Percentiles rank a stretch among this genome's conserved stretches.
These are phyloP conservation scores for Metahyphopichia silvanorum DNA, from an alignment of 805 yeast genomes.

Conservation along the genomic window DNA sequence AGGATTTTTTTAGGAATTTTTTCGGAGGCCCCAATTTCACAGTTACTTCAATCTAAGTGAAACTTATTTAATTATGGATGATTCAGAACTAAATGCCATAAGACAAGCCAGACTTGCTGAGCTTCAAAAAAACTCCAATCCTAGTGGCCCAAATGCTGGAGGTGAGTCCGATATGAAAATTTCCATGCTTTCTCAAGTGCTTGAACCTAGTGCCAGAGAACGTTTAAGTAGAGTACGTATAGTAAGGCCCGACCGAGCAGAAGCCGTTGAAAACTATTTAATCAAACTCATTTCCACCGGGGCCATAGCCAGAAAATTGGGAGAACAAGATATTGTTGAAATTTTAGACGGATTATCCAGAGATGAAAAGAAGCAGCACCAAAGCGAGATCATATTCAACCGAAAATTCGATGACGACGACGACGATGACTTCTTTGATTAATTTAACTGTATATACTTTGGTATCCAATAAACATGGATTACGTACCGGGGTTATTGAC, in stretches of 20 bases:
- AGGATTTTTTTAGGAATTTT: background rate
- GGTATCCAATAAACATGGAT: no score
- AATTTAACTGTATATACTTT: no score
- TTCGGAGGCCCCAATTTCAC: constrained; percentile 6
- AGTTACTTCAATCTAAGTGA: constrained; percentile 6
- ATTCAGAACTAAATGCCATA: constrained; percentile 81
- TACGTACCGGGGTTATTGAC: no score
- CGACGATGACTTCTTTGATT: constrained; percentile 34
- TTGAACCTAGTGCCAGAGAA: constrained; percentile 83
- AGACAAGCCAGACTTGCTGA: constrained; percentile 91
- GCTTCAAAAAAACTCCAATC: constrained; percentile 51
- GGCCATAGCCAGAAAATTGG: constrained; percentile 67
- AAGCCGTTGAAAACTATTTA: constrained; percentile 79
- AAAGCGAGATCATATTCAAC: constrained; percentile 61
- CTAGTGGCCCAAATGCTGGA: constrained; percentile 7
- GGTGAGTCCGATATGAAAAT: constrained; percentile 38
- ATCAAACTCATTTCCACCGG: constrained; percentile 73
- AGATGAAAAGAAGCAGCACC: constrained; percentile 59
- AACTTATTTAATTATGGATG: constrained; percentile 64
- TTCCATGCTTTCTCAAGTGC: constrained; percentile 57
- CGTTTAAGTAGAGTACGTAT: constrained; percentile 80
- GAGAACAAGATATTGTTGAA: constrained; percentile 78
- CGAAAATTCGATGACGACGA: constrained; percentile 43
- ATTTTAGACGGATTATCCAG: constrained; percentile 79
- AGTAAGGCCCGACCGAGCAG: constrained; percentile 89